Evolutionary conservation across 331 rosid genomes (phyloP), one percentile per base, ranked within the genome.

Genomic region (Erythrophleum ivorense): DNA sequence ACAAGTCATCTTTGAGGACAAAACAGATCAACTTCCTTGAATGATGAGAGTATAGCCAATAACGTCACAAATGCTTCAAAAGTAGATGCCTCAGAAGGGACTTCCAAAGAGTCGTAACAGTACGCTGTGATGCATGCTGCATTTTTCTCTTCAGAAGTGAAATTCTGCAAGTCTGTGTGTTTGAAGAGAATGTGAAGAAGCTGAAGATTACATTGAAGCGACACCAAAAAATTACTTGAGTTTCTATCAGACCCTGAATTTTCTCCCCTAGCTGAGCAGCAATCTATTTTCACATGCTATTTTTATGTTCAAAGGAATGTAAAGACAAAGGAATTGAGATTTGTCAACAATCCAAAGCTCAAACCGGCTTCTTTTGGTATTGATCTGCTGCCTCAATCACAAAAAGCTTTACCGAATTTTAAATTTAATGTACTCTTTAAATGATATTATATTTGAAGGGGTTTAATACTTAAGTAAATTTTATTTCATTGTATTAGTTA

Each of bases 211-310:
- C 90, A 96, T 90, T 46, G 99, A 96, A 79, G 95, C 88, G 79
- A 93, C 97, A 70, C 99, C 97, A 53, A 96, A 96, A 86, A 24
- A 24, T 92, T 96, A 86, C 94, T 85, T 4, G 99, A 95, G 84
- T 94, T 93, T 92, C 87, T 93, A 59, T 96, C 99, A 33, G 99
- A 85, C 98, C 97, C 93, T n/a, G 97, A 94, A 88, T 85, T 96
- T 83, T 96, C 99, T 50, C 91, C 98, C 63, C 89, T 85, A 57
- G 91, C 60, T 41, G 97, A 91, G 89, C 98, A 94, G 82, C 29
- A 24, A 24, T 24, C 29, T 24, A 24, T 24, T 24, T 24, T 24
- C 29, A 24, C 29, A 24, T 0, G 29, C 29, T 24, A 24, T 24
- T 24, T 24, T 24, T 24, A 24, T 24, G 29, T 24, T 24, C 29